These are phyloP conservation scores for Senna siamea DNA, from an alignment of 306 rosid genomes.

Conservation along the genomic window DNA sequence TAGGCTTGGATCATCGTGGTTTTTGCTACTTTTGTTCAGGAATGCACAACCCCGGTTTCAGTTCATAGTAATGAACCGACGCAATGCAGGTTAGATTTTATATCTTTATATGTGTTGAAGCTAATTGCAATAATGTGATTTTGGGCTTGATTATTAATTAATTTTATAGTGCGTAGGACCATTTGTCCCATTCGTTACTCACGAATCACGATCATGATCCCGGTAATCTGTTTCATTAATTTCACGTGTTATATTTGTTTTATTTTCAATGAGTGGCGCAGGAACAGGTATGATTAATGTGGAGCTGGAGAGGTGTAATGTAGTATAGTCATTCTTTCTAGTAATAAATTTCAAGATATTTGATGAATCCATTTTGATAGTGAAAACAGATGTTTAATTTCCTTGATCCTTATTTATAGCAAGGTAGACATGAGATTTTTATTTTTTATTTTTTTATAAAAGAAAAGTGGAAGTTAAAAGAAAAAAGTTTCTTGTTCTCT, in stretches of 20 bases:
- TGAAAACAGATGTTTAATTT: background rate
- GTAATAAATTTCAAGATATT: background rate
- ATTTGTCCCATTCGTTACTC: background rate
- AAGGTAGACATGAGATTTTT: background rate
- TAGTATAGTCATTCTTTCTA: background rate
- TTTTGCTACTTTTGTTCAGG: constrained; percentile 46
- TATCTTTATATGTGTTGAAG: background rate
- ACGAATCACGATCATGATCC: background rate
- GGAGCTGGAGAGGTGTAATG: background rate
- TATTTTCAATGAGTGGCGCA: background rate
- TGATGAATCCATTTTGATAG: background rate
- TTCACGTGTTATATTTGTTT: background rate
- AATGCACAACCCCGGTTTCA: constrained; percentile 86
- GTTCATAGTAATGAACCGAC: constrained; percentile 94
- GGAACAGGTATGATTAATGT: background rate
- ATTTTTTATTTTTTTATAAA: too few relatives aligned
- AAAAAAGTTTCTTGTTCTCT: too few relatives aligned
- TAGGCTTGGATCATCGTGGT: constrained; percentile 15
- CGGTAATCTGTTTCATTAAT: background rate
- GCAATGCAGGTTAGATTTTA: constrained; percentile 70
- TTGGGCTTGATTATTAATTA: background rate
- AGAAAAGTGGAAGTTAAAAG: background rate
- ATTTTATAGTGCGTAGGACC: background rate
- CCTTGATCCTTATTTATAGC: background rate
- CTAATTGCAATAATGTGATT: background rate